Conservation (phyloP, 768 basidiomycete species). For the Tricholoma sp. region DNA sequence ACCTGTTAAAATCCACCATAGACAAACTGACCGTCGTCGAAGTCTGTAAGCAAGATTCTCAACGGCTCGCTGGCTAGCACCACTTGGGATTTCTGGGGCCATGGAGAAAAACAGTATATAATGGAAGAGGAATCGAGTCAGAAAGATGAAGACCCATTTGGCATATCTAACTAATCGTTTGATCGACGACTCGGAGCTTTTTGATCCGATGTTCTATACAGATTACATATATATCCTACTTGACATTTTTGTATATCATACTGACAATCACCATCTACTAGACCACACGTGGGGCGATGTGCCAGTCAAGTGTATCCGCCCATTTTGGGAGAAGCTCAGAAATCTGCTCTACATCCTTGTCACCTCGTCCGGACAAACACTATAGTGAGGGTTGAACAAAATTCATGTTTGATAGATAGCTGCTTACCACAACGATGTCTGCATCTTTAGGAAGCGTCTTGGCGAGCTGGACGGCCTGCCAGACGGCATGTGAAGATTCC, state of each 20-base stretch:
- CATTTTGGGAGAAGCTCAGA: constrained; percentile 93
- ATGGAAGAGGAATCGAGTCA: constrained; percentile 2
- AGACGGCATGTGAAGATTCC: constrained; percentile 94
- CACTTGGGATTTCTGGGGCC: constrained; percentile 32
- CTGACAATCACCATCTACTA: neutral
- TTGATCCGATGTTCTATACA: neutral
- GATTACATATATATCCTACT: too few species aligned
- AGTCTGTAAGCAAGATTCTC: constrained; percentile 68
- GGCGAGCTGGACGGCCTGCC: constrained; percentile 84
- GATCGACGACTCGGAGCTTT: neutral
- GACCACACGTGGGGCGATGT: constrained; percentile 46
- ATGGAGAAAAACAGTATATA: constrained; percentile 20
- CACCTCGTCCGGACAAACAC: constrained; percentile 94
- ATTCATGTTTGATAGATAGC: neutral
- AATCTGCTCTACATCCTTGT: constrained; percentile 98
- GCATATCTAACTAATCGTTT: neutral
- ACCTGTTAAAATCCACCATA: neutral
- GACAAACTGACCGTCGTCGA: constrained; percentile 57
- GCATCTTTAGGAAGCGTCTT: constrained; percentile 78
- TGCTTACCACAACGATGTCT: constrained; percentile 86
- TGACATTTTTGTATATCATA: neutral
- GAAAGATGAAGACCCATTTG: neutral
- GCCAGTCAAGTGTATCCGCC: constrained; percentile 94
- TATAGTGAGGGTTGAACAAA: constrained; percentile 21
- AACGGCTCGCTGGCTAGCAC: constrained; percentile 51